A percentile compares a stretch with the other conserved stretches of the same genome.
These are phyloP conservation scores for Handroanthus guayacan DNA, from an alignment of 257 asterid genomes.

Conservation along the genomic window DNA sequence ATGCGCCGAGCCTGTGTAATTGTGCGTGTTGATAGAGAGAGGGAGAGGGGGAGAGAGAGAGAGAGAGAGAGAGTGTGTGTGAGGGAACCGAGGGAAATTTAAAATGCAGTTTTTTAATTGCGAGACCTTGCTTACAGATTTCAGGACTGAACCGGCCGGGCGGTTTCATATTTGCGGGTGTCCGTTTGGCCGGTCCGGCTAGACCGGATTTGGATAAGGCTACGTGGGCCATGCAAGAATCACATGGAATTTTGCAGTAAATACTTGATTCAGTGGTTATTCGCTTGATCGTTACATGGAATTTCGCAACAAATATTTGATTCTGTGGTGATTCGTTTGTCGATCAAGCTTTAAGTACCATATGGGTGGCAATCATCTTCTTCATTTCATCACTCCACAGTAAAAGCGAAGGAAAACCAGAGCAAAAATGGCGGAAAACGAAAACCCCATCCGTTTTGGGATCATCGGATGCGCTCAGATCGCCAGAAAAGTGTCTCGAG, in stretches of 20 bases:
- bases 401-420: background rate
- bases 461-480: slow-evolving; percentile 84
- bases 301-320: background rate
- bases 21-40: no score
- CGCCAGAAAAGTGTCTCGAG: slow-evolving; percentile 74
- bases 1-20: no score
- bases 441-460: slow-evolving; percentile 64
- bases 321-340: background rate
- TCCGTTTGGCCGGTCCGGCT: no score
- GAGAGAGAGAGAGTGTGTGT: no score
- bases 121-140: no score
- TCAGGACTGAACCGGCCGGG: no score
- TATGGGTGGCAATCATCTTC: background rate
- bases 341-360: background rate
- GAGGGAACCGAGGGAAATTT: no score
- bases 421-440: slow-evolving; percentile 49
- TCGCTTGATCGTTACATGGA: background rate
- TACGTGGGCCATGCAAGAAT: slow-evolving; percentile 31
- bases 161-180: no score
- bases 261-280: background rate
- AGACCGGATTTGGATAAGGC: background rate
- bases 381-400: background rate
- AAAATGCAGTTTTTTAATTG: no score
- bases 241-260: background rate
- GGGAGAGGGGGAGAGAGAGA: no score